Evolutionary conservation across 306 rosid genomes (phyloP).

Genomic region (Oxytropis ochrocephala): DNA sequence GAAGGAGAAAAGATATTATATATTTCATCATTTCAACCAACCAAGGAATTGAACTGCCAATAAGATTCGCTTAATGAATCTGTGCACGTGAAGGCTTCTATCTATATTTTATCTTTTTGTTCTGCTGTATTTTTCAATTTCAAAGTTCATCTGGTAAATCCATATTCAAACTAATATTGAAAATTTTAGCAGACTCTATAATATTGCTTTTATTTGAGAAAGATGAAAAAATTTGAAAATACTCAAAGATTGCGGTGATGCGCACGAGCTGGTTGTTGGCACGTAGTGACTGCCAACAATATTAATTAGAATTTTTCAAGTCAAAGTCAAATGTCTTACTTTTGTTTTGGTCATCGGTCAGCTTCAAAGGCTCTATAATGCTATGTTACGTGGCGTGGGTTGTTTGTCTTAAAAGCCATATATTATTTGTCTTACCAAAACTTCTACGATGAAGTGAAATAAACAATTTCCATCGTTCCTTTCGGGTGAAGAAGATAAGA

Average conservation of each 20-base stretch:
- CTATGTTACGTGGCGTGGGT: background rate
- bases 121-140: background rate
- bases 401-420: background rate
- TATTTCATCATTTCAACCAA: constrained; percentile 1
- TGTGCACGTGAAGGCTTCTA: constrained; percentile 31
- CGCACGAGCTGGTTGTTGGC: constrained; percentile 41
- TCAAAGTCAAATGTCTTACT: constrained; percentile 39
- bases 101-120: background rate
- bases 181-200: background rate
- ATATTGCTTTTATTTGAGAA: background rate
- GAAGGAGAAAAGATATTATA: background rate
- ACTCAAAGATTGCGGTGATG: constrained; percentile 36
- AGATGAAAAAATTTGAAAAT: too few species aligned
- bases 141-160: constrained; percentile 1
- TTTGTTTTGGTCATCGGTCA: constrained; percentile 40
- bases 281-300: constrained; percentile 24
- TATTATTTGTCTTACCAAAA: too few species aligned
- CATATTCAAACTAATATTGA: background rate
- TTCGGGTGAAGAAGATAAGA: too few species aligned
- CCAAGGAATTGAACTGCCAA: constrained; percentile 1
- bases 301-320: constrained; percentile 6
- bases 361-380: constrained; percentile 21
- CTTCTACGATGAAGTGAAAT: too few species aligned
- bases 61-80: background rate
- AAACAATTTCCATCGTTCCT: too few species aligned